Evolutionary conservation across 352 stramenopile genomes (phyloP), one percentile per base, ranked within the genome.

Genomic region (Pythium aquatile): DNA sequence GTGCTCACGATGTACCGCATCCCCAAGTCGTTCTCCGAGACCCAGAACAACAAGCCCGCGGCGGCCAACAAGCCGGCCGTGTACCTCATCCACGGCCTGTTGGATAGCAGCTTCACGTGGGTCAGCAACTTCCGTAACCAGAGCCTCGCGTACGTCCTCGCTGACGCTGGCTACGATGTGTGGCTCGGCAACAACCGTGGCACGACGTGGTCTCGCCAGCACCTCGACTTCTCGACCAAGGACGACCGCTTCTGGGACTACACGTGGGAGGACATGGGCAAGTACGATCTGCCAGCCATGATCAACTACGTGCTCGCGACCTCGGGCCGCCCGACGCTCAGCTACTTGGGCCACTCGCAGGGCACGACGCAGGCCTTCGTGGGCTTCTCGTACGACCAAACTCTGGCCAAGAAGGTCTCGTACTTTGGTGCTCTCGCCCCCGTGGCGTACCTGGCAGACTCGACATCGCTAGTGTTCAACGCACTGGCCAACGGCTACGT

Each of bases 1-100:
- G 78, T 89, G 59, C 68, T 88, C 39, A 87, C 77, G 17, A 87
- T 88, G 77, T 88, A 87, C 52, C 77, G 77, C 20, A 58, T 88
- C 26, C 79, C 79, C 11, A 81, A 81, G 51, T 83, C 74, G 9
- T 84, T 78, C 73, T 63, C 66, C 9, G 79, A 88, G 58, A 77
- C 70, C 10, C 40, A 33, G 13, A 32, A 11, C 20, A 66, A 68
- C 14, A 10, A 24, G 20, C 20, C 20, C 20, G 20, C 20, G 20
- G 20, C 20, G 20, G 58, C 72, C 9, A 80, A 70, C 62, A 83
- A 87, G 53, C 76, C 76, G 1, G 75, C 58, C 2, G 73, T 83
- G 17, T 79, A 76, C 55, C 60, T 87, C 32, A 74, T 81, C 42
- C 76, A 87, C 58, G 78, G 78, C 14, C 62, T 88, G 33, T 66